phyloP scores from a whole-genome alignment of 192 early-diverging fungal genomes.

The Pilobolus umbonatus region DNA sequence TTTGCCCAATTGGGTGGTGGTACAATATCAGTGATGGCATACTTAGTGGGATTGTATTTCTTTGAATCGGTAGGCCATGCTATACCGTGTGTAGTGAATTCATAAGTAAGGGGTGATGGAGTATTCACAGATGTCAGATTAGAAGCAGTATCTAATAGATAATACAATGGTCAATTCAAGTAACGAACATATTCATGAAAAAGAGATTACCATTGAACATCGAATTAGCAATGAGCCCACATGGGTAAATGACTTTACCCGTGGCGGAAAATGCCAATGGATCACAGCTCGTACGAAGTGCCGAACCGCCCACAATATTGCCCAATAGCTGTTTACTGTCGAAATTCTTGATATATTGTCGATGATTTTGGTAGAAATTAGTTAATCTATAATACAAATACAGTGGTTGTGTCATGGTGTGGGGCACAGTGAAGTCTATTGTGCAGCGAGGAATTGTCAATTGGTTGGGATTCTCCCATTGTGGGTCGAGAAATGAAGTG shows the following conservation, averaged over 20 bases:
- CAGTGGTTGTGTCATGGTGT: constrained; percentile 66
- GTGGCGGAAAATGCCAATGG: constrained; percentile 23
- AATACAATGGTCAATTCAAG: not conserved
- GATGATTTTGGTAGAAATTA: constrained; percentile 95
- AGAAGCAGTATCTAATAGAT: constrained; percentile 25
- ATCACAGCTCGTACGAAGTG: constrained; percentile 30
- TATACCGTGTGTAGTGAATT: constrained; percentile 62
- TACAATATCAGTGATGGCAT: constrained; percentile 49
- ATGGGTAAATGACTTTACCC: constrained; percentile 70
- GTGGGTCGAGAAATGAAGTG: constrained; percentile 13
- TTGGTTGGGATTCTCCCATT: constrained; percentile 3
- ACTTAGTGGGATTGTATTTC: constrained; percentile 60
- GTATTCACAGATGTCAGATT: constrained; percentile 11
- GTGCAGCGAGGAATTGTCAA: constrained; percentile 50
- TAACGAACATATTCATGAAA: not conserved
- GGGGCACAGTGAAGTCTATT: constrained; percentile 61
- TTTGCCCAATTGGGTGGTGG: constrained; percentile 85
- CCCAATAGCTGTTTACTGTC: constrained; percentile 75
- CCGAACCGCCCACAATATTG: constrained; percentile 29
- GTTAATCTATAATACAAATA: constrained; percentile 93
- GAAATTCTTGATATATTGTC: constrained; percentile 80
- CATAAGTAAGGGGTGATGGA: constrained; percentile 32
- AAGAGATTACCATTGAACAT: constrained; percentile 69
- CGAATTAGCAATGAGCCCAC: constrained; percentile 89
- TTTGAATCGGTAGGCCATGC: constrained; percentile 80